Conservation (phyloP, 192 early-diverging fungal genomes). For the Gryganskiella cystojenkinii region DNA sequence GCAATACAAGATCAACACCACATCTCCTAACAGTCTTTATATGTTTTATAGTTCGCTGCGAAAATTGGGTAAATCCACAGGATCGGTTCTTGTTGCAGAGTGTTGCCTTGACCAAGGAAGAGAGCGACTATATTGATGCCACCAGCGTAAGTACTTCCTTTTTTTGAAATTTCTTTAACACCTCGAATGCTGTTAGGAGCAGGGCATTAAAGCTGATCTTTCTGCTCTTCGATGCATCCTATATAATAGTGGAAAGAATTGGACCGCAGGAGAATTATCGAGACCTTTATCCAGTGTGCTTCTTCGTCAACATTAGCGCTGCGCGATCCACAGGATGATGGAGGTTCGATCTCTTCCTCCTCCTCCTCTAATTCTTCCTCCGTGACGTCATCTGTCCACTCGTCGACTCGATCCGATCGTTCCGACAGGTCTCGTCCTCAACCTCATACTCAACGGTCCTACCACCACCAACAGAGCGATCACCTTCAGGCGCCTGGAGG, state of each 20-base stretch:
- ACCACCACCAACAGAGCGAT: slow-evolving; percentile 4
- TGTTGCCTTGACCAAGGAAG: slow-evolving; percentile 36
- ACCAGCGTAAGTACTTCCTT: slow-evolving; percentile 29
- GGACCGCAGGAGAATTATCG: slow-evolving; percentile 51
- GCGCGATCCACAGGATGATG: slow-evolving; percentile 36
- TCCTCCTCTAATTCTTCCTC: slow-evolving; percentile 38
- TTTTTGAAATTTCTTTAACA: background rate
- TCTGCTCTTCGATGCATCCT: background rate
- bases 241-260: slow-evolving; percentile 49
- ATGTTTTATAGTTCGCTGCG: slow-evolving; percentile 51
- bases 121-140: slow-evolving; percentile 46
- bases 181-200: background rate
- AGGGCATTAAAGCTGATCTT: background rate
- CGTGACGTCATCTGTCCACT: background rate
- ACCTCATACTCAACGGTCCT: background rate
- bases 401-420: background rate
- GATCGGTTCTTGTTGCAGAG: slow-evolving; percentile 59
- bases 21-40: slow-evolving; percentile 4
- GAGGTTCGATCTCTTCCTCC: slow-evolving; percentile 35
- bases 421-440: slow-evolving; percentile 9
- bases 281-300: slow-evolving; percentile 55
- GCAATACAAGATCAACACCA: too few relatives aligned
- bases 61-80: slow-evolving; percentile 54
- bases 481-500: slow-evolving; percentile 23
- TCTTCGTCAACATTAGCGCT: slow-evolving; percentile 31